Percentiles rank a stretch among this genome's conserved stretches.
phyloP scores from a whole-genome alignment of 495 filamentous ascomycete genomes.

The Clavariopsis aquatica region DNA sequence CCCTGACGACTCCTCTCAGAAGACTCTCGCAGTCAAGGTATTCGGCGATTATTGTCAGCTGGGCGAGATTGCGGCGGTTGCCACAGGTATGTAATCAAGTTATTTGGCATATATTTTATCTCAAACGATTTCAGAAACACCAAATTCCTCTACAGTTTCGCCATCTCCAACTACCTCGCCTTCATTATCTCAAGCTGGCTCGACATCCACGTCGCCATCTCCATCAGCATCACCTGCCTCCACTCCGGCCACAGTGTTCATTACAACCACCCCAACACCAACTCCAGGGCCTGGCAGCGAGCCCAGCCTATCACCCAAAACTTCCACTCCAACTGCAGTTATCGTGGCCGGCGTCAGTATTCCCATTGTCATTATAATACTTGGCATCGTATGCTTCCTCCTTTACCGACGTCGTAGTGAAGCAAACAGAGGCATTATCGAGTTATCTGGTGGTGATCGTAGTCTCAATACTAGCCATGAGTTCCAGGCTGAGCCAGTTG shows the following conservation, averaged over 20 bases:
- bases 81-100: neutral
- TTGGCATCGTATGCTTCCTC: neutral
- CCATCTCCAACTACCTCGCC: neutral
- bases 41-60: constrained; percentile 21
- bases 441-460: neutral
- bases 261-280: constrained; percentile 1
- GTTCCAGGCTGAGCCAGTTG: neutral
- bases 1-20: constrained; percentile 3
- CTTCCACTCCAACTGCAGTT: neutral
- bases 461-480: neutral
- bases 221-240: constrained; percentile 2
- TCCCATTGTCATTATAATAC: constrained; percentile 1
- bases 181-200: neutral
- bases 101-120: neutral
- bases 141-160: neutral
- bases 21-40: constrained; percentile 7
- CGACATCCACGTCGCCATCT: neutral
- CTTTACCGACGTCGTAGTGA: constrained; percentile 1
- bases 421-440: neutral
- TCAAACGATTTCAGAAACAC: neutral
- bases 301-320: neutral
- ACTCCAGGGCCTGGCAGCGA: neutral
- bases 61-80: constrained; percentile 1
- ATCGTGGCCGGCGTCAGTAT: constrained; percentile 9
- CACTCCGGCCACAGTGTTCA: constrained; percentile 2